These are phyloP conservation scores for Epichloe bromicola DNA, from an alignment of 2,329 filamentous ascomycete species.

Conservation along the genomic window DNA sequence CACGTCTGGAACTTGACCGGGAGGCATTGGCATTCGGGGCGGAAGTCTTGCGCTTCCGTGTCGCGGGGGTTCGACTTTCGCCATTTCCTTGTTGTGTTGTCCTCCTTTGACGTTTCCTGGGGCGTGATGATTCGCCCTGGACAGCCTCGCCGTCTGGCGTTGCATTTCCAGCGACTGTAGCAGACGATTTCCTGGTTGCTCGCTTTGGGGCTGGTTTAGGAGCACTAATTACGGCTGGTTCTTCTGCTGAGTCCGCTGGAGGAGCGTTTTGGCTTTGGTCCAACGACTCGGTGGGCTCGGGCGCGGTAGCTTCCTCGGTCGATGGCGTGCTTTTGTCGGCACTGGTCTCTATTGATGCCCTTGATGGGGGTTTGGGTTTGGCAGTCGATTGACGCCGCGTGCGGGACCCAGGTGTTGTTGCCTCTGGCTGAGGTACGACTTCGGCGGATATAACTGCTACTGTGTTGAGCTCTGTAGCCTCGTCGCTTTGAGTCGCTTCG, in stretches of 20 bases:
- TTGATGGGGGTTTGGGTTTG: neutral
- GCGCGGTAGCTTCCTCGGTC: neutral
- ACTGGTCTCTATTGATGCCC: constrained; percentile 2
- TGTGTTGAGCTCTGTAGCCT: neutral
- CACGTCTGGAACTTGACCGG: constrained; percentile 17
- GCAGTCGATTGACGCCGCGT: constrained; percentile 2
- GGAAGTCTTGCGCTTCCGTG: constrained; percentile 17
- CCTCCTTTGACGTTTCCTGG: constrained; percentile 22
- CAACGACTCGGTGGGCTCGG: neutral
- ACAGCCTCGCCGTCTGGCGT: constrained; percentile 1
- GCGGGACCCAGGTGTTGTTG: neutral
- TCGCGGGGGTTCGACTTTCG: constrained; percentile 9
- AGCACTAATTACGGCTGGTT: constrained; percentile 5
- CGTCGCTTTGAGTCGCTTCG: neutral
- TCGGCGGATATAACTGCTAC: neutral
- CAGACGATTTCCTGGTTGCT: constrained; percentile 9
- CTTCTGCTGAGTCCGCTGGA: neutral
- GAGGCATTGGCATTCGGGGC: constrained; percentile 10
- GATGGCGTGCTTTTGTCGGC: neutral
- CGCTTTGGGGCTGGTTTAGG: constrained; percentile 2
- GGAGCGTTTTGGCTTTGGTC: neutral
- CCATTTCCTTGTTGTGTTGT: constrained; percentile 11
- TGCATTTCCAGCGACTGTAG: constrained; percentile 9
- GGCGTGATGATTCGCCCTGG: constrained; percentile 6
- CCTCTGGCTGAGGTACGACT: neutral